Conservation (phyloP, 2,329 filamentous ascomycete species). For the Diaporthe citriasiana region DNA sequence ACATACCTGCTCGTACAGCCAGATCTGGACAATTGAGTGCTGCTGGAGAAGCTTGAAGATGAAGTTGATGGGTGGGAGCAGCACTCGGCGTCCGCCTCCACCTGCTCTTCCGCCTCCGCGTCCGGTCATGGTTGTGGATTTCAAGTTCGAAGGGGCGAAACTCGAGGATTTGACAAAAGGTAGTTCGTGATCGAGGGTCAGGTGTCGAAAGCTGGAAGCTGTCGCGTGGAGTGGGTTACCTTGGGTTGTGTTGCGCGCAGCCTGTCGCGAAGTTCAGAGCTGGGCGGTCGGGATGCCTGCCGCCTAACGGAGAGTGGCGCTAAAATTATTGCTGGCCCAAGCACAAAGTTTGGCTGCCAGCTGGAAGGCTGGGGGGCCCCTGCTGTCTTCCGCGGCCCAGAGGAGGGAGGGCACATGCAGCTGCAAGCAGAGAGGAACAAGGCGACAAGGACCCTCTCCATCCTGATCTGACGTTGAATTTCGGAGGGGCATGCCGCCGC, state of each 20-base stretch:
- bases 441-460: conserved; percentile 32
- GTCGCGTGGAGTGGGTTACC: conserved; percentile 4
- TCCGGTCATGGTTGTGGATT: conserved; percentile 17
- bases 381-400: background rate
- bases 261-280: conserved; percentile 38
- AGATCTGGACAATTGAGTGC: conserved; percentile 63
- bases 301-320: conserved; percentile 35
- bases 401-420: conserved; percentile 23
- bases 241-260: conserved; percentile 23
- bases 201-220: conserved; percentile 7
- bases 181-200: background rate
- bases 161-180: background rate
- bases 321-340: conserved; percentile 36
- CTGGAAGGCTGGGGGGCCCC: background rate
- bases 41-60: conserved; percentile 91
- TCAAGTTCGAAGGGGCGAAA: background rate
- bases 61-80: conserved; percentile 80
- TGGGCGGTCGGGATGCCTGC: conserved; percentile 22
- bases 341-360: conserved; percentile 13
- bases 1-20: conserved; percentile 87
- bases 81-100: conserved; percentile 71
- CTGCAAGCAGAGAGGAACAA: conserved; percentile 27
- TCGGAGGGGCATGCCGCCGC: conserved; percentile 41
- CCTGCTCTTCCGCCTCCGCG: conserved; percentile 64
- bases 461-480: conserved; percentile 42